Base-by-base conservation (phyloP, 192 early-diverging fungal species). In the Jimgerdemannia flammicorona region DNA sequence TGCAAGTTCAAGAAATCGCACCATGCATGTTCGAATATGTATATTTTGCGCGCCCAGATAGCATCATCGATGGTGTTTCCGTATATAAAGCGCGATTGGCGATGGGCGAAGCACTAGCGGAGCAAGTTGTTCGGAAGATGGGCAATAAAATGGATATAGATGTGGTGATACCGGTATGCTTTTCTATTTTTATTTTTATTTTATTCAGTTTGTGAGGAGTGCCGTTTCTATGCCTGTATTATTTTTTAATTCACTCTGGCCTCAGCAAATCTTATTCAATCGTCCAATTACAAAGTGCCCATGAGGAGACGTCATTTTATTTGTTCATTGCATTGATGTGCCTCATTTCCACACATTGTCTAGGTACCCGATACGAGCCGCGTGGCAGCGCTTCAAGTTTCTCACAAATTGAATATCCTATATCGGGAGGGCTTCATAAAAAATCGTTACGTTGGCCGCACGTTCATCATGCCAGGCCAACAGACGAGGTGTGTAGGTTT, bases 381-480 rank as follows among this genome's bases (percentile, higher is more conserved):
- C 76, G 93, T 93, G 2, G 93, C 97, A 17, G 98, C 97, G 49
- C 83, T 99, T 78, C 96, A 99, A 85, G 87, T 92, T 3, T 93
- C 97, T 40, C 91, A 95, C 76, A 91, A 93, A 80, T 84, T 99
- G 71, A 93, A 95, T 69, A 90, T 96, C 70, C 79, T 91, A 66
- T 99, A 97, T 81, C 95, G 98, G 73, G 98, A 99, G 91, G 98
- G 98, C 4, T 99, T 99, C 83, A 95, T 97, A 86, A 99, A 99
- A 87, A 99, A 99, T 90, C 85, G 97, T 75, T 99, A 99, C 80
- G 90, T 99, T 86, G 98, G 97, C 18, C 91, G 98, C 74, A 99
- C 98, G 19, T 99, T 99, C 77, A 99, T 99, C 76, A 99, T 99
- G 98, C 97, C 98, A 40, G 98, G 97, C 19, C 98, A 99, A 84